These are phyloP conservation scores for Anthoceros angustus DNA, from an alignment of 225 moss, liverwort and hornwort genomes.

Conservation along the genomic window DNA sequence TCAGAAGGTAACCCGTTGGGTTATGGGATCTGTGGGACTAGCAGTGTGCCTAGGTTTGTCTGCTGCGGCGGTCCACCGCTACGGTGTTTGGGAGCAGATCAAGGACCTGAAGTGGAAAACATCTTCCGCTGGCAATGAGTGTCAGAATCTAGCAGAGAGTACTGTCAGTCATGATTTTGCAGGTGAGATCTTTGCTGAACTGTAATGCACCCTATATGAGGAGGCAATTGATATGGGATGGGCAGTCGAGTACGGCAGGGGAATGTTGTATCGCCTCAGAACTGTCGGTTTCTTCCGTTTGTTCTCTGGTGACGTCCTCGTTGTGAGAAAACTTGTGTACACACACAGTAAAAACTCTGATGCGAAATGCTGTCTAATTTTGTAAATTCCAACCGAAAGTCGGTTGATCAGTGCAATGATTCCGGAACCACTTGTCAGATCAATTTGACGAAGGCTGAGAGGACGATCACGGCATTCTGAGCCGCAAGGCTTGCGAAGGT, in stretches of 20 bases:
- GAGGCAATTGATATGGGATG: no score
- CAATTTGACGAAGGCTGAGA: constrained; percentile 12
- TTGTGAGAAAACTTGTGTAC: no score
- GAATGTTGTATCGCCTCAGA: no score
- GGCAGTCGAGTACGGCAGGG: no score
- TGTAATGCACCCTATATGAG: no score
- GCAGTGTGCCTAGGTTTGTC: constrained; percentile 58
- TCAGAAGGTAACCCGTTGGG: constrained; percentile 46
- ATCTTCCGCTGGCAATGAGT: not conserved
- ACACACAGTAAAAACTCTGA: no score
- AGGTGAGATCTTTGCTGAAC: not conserved
- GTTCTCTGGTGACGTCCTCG: no score
- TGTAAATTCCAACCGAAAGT: not conserved
- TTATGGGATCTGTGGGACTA: constrained; percentile 47
- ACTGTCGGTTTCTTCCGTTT: no score
- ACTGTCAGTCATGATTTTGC: not conserved
- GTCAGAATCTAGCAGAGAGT: not conserved
- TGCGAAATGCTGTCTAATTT: no score
- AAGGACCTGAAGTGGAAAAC: constrained; percentile 14
- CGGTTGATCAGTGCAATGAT: not conserved
- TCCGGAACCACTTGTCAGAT: not conserved
- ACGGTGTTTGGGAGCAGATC: constrained; percentile 46
- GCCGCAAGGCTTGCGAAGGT: constrained; percentile 17
- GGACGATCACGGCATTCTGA: constrained; percentile 14
- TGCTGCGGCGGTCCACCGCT: constrained; percentile 42